Evolutionary conservation across 352 stramenopile genomes (phyloP).

Genomic region (Phytopythium mirpurense): DNA sequence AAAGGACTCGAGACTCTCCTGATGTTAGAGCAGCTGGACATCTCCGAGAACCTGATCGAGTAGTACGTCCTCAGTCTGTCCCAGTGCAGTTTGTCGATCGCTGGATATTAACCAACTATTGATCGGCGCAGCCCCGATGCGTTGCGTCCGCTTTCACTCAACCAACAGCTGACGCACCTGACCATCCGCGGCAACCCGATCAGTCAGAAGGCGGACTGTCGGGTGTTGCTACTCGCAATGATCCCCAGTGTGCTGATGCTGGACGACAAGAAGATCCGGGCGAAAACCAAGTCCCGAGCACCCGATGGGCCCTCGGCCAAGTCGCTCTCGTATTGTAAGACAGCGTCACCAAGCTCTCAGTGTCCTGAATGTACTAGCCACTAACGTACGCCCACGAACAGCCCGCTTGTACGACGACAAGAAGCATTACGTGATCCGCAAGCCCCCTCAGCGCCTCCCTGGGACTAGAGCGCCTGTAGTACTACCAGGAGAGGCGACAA

Average conservation of each 20-base stretch:
- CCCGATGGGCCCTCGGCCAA: slow-evolving; percentile 29
- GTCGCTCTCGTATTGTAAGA: slow-evolving; percentile 72
- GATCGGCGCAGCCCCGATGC: slow-evolving; percentile 38
- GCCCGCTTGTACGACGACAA: slow-evolving; percentile 78
- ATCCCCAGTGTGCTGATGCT: slow-evolving; percentile 68
- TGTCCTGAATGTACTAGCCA: neutral
- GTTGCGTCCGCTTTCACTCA: slow-evolving; percentile 55
- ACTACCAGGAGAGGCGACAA: slow-evolving; percentile 26
- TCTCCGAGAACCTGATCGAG: slow-evolving; percentile 78
- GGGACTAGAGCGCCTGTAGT: slow-evolving; percentile 32
- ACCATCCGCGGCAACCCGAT: slow-evolving; percentile 65
- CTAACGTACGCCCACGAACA: slow-evolving; percentile 9
- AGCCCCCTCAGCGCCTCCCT: slow-evolving; percentile 30
- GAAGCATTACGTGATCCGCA: slow-evolving; percentile 68
- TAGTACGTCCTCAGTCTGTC: slow-evolving; percentile 26
- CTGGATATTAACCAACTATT: neutral
- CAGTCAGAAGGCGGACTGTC: slow-evolving; percentile 50
- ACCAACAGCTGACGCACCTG: slow-evolving; percentile 63
- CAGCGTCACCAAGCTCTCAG: neutral
- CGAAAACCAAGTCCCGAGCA: slow-evolving; percentile 33
- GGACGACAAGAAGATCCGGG: slow-evolving; percentile 73
- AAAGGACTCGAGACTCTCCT: slow-evolving; percentile 63
- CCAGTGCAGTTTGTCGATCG: no score
- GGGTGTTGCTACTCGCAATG: slow-evolving; percentile 67
- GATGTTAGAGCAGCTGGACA: slow-evolving; percentile 50